These are phyloP conservation scores for Blastobotrys capitulatus DNA, from an alignment of 1,139 yeast genomes.

Conservation along the genomic window DNA sequence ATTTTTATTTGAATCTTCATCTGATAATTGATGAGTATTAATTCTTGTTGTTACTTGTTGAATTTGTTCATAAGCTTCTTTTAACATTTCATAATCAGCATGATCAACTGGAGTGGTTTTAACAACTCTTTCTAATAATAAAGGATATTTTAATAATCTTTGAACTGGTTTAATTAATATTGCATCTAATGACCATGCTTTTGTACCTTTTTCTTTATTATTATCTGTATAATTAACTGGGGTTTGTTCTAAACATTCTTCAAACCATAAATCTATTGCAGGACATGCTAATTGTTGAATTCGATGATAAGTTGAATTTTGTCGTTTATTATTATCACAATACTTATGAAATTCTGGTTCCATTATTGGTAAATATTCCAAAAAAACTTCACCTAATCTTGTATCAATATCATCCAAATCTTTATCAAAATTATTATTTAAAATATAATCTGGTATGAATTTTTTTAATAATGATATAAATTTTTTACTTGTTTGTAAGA, in stretches of 20 bases:
- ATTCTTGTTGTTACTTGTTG: constrained; percentile 29
- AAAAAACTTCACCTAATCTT: constrained; percentile 31
- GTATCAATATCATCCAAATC: constrained; percentile 26
- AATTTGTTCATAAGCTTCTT: constrained; percentile 26
- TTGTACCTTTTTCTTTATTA: constrained; percentile 21
- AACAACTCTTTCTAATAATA: constrained; percentile 30
- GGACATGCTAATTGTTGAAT: constrained; percentile 27
- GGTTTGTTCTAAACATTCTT: constrained; percentile 27
- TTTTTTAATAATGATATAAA: constrained; percentile 26
- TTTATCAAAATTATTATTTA: constrained; percentile 9
- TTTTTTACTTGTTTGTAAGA: constrained; percentile 28
- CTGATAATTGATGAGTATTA: constrained; percentile 17
- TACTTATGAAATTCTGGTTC: constrained; percentile 32
- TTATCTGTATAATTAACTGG: constrained; percentile 11
- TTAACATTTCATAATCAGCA: constrained; percentile 29
- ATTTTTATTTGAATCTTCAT: not conserved
- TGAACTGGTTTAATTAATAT: constrained; percentile 41
- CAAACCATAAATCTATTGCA: constrained; percentile 30
- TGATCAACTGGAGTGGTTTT: constrained; percentile 28
- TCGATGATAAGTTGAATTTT: constrained; percentile 28
- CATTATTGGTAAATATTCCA: constrained; percentile 30
- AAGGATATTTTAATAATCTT: constrained; percentile 38
- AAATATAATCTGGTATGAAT: constrained; percentile 25
- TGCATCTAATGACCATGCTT: constrained; percentile 40
- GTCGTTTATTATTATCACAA: constrained; percentile 30